Conservation (phyloP, 1,139 yeast species). For the Hanseniaspora sp. region DNA sequence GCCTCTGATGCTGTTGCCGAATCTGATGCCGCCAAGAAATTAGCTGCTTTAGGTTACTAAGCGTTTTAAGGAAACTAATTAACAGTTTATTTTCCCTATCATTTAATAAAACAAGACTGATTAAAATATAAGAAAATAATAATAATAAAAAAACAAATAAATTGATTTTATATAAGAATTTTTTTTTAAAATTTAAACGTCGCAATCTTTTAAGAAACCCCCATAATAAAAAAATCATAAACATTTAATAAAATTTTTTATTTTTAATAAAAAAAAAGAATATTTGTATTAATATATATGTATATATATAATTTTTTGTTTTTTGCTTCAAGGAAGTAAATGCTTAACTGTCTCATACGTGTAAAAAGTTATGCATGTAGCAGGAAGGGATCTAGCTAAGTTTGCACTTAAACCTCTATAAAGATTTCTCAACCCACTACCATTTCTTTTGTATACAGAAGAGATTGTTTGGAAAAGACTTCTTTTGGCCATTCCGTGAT, state of each 20-base stretch:
- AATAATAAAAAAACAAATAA: too few relatives aligned
- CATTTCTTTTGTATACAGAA: conserved; percentile 25
- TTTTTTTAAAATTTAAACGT: not conserved
- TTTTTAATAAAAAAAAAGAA: too few relatives aligned
- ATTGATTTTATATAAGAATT: not conserved
- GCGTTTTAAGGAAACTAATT: conserved; percentile 16
- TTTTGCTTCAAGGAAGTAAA: not conserved
- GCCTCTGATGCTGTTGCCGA: conserved; percentile 64
- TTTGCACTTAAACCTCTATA: conserved; percentile 66
- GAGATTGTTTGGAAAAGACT: conserved; percentile 40
- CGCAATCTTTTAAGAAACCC: not conserved
- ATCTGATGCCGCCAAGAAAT: conserved; percentile 68
- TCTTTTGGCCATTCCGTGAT: conserved; percentile 29
- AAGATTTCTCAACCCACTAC: conserved; percentile 49
- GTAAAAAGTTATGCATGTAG: conserved; percentile 60
- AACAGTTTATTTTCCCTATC: not conserved
- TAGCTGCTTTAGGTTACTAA: conserved; percentile 80
- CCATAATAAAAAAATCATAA: not conserved
- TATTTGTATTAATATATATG: not conserved
- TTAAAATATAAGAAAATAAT: not conserved
- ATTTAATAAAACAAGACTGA: not conserved
- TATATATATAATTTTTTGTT: too few relatives aligned
- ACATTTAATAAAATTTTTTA: not conserved
- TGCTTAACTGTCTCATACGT: conserved; percentile 45
- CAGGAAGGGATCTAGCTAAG: conserved; percentile 54